Conservation (phyloP, 148 eudicot genomes). For the Rhododendron henanense region DNA sequence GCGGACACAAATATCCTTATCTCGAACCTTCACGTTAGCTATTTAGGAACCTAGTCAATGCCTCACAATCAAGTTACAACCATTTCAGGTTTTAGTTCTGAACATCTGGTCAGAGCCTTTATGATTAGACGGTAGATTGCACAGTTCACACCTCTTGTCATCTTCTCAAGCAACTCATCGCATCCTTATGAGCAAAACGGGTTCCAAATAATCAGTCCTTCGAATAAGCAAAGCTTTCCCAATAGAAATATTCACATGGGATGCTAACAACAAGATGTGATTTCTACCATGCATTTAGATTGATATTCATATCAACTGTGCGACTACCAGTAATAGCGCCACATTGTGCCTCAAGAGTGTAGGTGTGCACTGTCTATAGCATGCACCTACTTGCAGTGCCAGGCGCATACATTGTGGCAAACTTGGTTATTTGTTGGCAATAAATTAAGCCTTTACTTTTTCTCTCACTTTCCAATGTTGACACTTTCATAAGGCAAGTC, state of each 20-base stretch:
- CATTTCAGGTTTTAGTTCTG: neutral
- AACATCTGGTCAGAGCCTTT: neutral
- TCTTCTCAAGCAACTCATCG: neutral
- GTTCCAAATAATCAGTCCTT: too few relatives aligned
- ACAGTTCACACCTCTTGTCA: neutral
- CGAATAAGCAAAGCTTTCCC: too few relatives aligned
- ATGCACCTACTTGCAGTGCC: neutral
- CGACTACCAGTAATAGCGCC: neutral
- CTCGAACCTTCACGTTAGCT: neutral
- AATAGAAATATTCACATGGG: too few relatives aligned
- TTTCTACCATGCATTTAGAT: neutral
- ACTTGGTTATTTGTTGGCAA: neutral
- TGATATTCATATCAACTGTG: neutral
- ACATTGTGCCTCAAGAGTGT: neutral
- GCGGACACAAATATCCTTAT: neutral
- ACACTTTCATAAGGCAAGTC: neutral
- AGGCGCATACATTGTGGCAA: neutral
- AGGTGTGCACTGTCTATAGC: neutral
- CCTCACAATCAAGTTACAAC: neutral
- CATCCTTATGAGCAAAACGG: neutral
- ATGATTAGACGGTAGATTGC: neutral
- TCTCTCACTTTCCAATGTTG: neutral
- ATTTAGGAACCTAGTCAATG: neutral
- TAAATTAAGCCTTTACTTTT: neutral
- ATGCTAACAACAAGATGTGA: neutral